Evolutionary conservation across 129 eudicot genomes (phyloP).

Genomic region (Flaveria linearis): DNA sequence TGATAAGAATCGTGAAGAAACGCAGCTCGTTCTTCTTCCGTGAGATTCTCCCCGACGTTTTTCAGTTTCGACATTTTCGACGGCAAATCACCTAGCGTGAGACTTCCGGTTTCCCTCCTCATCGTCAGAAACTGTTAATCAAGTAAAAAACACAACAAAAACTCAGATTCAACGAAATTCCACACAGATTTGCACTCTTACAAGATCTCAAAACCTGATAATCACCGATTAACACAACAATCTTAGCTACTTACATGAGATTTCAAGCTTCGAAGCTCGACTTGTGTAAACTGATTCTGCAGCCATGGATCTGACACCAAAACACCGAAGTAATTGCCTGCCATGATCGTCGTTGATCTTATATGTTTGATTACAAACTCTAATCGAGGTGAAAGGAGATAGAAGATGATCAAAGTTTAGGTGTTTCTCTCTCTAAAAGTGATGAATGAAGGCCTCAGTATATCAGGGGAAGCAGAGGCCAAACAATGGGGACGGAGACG

Average conservation of each 20-base stretch:
- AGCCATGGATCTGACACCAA: constrained; percentile 99
- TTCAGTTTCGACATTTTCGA: constrained; percentile 83
- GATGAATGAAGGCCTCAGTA: constrained; percentile 21
- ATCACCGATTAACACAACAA: constrained; percentile 14
- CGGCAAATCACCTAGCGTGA: constrained; percentile 81
- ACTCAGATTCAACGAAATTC: neutral
- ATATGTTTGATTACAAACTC: neutral
- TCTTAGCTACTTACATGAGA: constrained; percentile 56
- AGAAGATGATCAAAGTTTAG: neutral
- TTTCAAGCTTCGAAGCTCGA: constrained; percentile 87
- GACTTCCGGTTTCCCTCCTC: constrained; percentile 79
- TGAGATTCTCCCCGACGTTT: constrained; percentile 80
- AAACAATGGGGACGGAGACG: constrained; percentile 59
- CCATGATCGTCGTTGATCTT: constrained; percentile 35
- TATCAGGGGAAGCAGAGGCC: constrained; percentile 41
- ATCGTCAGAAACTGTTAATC: constrained; percentile 61
- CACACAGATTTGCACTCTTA: constrained; percentile 5
- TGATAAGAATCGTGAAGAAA: constrained; percentile 70
- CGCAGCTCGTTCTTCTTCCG: constrained; percentile 73
- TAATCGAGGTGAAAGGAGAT: neutral
- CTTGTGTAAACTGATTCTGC: constrained; percentile 99
- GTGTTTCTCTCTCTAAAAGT: constrained; percentile 25
- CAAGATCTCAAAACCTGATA: constrained; percentile 12
- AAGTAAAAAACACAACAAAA: constrained; percentile 1
- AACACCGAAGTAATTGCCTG: constrained; percentile 77